Percentiles rank a stretch among this genome's conserved stretches.
These are phyloP conservation scores for Atalantia buxifolia DNA, from an alignment of 345 rosid genomes.

Conservation along the genomic window DNA sequence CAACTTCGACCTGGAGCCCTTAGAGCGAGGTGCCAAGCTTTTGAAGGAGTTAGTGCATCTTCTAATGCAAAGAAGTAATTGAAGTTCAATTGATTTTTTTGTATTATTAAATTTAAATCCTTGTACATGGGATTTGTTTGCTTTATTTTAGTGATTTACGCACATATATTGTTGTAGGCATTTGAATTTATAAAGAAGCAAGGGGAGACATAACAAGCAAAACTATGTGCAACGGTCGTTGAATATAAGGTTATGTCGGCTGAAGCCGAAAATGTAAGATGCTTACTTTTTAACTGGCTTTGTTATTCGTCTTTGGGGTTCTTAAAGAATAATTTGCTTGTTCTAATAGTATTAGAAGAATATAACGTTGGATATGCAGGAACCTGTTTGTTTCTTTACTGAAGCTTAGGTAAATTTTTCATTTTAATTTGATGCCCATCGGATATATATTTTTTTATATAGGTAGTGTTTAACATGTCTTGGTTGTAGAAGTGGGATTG, in stretches of 20 bases:
- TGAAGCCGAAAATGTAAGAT: conserved; percentile 80
- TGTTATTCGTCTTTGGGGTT: neutral
- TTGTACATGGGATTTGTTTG: neutral
- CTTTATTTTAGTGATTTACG: neutral
- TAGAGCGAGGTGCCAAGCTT: too few relatives aligned
- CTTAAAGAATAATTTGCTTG: too few relatives aligned
- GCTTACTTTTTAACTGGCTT: neutral
- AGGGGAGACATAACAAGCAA: conserved; percentile 75
- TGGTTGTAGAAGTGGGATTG: neutral
- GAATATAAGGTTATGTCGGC: conserved; percentile 83
- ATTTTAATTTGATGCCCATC: neutral
- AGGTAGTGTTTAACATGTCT: neutral
- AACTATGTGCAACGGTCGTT: conserved; percentile 54
- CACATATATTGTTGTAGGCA: conserved; percentile 21
- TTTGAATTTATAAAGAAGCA: conserved; percentile 70
- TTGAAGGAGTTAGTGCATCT: too few relatives aligned
- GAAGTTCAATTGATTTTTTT: too few relatives aligned
- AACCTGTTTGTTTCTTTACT: neutral
- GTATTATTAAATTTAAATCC: too few relatives aligned
- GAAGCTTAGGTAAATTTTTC: neutral
- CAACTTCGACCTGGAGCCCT: too few relatives aligned
- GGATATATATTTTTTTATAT: neutral
- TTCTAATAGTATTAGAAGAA: too few relatives aligned
- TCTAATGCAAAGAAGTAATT: too few relatives aligned
- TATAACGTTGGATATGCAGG: too few relatives aligned